These are phyloP conservation scores for Metschnikowia orientalis DNA, from an alignment of 805 yeast genomes.

Conservation along the genomic window DNA sequence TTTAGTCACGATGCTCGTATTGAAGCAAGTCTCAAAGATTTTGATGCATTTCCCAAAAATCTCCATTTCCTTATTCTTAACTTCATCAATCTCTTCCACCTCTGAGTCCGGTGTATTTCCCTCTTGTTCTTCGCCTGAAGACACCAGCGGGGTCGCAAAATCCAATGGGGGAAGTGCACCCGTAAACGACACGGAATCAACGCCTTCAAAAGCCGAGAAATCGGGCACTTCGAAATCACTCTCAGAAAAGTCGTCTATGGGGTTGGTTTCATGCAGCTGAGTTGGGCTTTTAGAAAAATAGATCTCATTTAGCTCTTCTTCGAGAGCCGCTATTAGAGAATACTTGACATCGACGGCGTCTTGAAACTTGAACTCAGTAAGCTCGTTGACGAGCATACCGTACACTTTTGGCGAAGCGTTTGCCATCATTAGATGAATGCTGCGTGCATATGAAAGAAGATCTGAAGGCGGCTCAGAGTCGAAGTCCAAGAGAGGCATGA, in stretches of 20 bases:
- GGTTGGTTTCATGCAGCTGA: no score
- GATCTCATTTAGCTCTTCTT: no score
- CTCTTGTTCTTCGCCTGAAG: background rate
- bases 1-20: constrained; percentile 14
- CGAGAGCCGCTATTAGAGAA: background rate
- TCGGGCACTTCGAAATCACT: constrained; percentile 4
- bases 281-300: no score
- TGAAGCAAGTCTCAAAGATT: constrained; percentile 14
- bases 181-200: no score
- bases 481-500: constrained; percentile 27
- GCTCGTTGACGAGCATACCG: constrained; percentile 2
- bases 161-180: no score
- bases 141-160: no score
- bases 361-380: constrained; percentile 7
- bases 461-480: constrained; percentile 18
- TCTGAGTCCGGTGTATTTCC: background rate
- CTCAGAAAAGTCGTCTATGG: constrained; percentile 5
- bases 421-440: constrained; percentile 8
- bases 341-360: constrained; percentile 2
- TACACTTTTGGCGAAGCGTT: constrained; percentile 6
- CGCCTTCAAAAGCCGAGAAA: no score
- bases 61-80: constrained; percentile 9
- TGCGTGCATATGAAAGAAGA: constrained; percentile 16
- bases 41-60: constrained; percentile 8
- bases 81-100: constrained; percentile 8